Conservation (phyloP, 495 filamentous ascomycete genomes). For the Penicillium robsamsonii region DNA sequence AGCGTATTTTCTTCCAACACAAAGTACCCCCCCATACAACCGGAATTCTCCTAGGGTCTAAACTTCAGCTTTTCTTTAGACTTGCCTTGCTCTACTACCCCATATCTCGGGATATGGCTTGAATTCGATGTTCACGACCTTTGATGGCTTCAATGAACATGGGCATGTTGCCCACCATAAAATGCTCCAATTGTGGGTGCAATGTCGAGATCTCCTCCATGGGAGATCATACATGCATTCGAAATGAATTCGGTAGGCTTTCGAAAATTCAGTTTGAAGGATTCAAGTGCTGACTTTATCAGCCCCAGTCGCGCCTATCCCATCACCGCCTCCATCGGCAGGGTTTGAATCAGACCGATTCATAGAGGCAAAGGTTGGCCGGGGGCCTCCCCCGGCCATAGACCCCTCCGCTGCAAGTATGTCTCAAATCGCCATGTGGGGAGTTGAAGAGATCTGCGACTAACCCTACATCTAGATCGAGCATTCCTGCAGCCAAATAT, state of each 20-base stretch:
- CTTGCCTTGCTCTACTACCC: background rate
- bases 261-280: background rate
- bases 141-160: constrained; percentile 28
- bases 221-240: constrained; percentile 82
- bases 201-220: constrained; percentile 88
- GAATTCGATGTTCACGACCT: constrained; percentile 12
- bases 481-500: constrained; percentile 57
- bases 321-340: constrained; percentile 40
- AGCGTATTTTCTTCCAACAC: constrained; percentile 11
- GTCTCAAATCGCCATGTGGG: constrained; percentile 19
- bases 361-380: constrained; percentile 22
- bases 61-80: background rate
- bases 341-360: constrained; percentile 25
- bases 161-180: constrained; percentile 84
- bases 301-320: constrained; percentile 29
- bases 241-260: constrained; percentile 11
- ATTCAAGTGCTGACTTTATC: constrained; percentile 7
- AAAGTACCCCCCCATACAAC: background rate
- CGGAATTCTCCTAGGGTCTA: background rate
- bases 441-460: constrained; percentile 14
- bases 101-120: constrained; percentile 14
- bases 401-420: constrained; percentile 56
- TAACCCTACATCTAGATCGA: constrained; percentile 51
- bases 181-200: constrained; percentile 85
- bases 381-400: constrained; percentile 49